Conservation (phyloP, 768 basidiomycete genomes). For the Panus rudis region DNA sequence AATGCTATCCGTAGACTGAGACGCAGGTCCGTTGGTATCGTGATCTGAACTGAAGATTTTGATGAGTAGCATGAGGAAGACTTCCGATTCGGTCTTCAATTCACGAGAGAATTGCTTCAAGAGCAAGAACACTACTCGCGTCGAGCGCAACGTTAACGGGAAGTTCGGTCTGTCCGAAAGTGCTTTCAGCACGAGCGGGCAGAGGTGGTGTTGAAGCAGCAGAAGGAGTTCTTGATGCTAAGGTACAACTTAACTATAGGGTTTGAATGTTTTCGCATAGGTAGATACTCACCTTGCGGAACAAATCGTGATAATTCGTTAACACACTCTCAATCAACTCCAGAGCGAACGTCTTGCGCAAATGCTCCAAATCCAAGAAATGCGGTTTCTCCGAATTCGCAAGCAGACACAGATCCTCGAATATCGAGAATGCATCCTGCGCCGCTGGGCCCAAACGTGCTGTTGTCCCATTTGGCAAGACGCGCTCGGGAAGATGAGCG, state of each 20-base stretch:
- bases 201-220: constrained; percentile 85
- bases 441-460: constrained; percentile 67
- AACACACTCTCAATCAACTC: constrained; percentile 96
- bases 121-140: constrained; percentile 88
- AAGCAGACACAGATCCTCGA: constrained; percentile 89
- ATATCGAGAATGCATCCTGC: constrained; percentile 78
- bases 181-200: constrained; percentile 80
- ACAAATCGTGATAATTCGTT: constrained; percentile 84
- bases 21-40: constrained; percentile 16
- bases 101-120: constrained; percentile 86
- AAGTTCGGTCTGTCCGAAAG: constrained; percentile 80
- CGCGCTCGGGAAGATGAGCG: constrained; percentile 32
- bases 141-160: constrained; percentile 84
- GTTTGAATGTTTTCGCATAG: not conserved
- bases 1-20: constrained; percentile 14
- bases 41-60: constrained; percentile 53
- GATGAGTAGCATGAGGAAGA: constrained; percentile 73
- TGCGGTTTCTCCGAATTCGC: constrained; percentile 75
- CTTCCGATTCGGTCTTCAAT: constrained; percentile 76
- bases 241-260: not conserved
- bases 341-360: constrained; percentile 93
- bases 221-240: constrained; percentile 80
- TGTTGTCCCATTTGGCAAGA: constrained; percentile 62
- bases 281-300: constrained; percentile 56
- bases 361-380: constrained; percentile 72